phyloP scores from a whole-genome alignment of 179 eudicot genomes.

The Carnegiea gigantea region DNA sequence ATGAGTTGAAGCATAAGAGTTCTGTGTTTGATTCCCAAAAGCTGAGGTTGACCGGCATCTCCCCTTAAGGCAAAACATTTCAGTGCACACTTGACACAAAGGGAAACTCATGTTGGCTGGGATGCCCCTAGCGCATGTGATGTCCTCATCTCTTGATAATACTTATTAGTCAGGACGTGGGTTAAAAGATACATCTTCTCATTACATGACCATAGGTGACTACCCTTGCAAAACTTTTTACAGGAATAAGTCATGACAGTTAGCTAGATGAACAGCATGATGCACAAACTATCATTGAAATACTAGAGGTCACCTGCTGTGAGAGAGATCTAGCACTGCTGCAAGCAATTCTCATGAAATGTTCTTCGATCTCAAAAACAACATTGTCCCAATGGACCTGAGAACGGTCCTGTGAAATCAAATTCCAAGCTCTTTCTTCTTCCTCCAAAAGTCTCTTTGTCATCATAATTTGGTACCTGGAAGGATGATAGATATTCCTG shows the following conservation, averaged over 20 bases:
- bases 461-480: slow-evolving; percentile 71
- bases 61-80: background rate
- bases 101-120: background rate
- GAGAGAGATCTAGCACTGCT: slow-evolving; percentile 65
- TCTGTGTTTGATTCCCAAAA: background rate
- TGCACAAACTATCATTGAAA: slow-evolving; percentile 9
- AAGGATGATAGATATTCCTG: slow-evolving; percentile 14
- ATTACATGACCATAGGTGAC: background rate
- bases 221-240: background rate
- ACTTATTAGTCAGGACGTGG: background rate
- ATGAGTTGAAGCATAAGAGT: background rate
- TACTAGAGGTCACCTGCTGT: slow-evolving; percentile 51
- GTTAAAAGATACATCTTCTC: too few relatives aligned
- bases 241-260: background rate
- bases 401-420: slow-evolving; percentile 48
- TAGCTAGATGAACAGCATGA: background rate
- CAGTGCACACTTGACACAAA: background rate
- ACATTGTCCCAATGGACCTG: slow-evolving; percentile 73
- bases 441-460: slow-evolving; percentile 76
- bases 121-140: background rate
- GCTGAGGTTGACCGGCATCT: too few relatives aligned
- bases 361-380: slow-evolving; percentile 56
- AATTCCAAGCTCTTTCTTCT: slow-evolving; percentile 72
- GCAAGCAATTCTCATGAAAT: slow-evolving; percentile 63
- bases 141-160: background rate